Base-by-base conservation (phyloP, 495 filamentous ascomycete genomes). In the Penicillium argentinense region DNA sequence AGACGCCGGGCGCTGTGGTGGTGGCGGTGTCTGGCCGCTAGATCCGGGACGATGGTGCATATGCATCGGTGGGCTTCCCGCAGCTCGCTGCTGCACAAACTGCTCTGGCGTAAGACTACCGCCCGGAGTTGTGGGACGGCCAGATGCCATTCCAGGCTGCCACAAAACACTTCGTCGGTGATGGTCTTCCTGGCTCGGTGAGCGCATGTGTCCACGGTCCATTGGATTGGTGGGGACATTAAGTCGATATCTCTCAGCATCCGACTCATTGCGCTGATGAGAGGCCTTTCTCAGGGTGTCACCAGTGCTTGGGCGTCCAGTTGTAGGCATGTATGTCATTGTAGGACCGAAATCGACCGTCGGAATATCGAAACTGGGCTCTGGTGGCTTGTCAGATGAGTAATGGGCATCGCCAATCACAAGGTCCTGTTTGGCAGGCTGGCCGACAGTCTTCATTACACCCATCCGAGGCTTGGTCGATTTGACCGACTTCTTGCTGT, bases 311-410 rank as follows among this genome's bases (percentile, higher is more conserved):
- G 74, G 59, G 39, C 71, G 62, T 49, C 68, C 52, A 17, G 69
- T 68, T 30, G 64, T 62, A 37, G 86, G 86, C 56, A 87, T 84
- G 44, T 84, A 72, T 1, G 71, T 66, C 61, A 81, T 66, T 2
- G 92, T 97, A 13, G 82, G 89, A 0, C 92, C 92, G 63, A 97
- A 97, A 59, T 97, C 87, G 47, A 97, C 78, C 7, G 71, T 67
- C 2, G 90, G 89, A 45, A 95, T 86, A 36, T 83, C 77, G 16
- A 77, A 45, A 45, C 64, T 71, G 59, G 56, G 29, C 45, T 63
- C 43, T 40, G 52, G 29, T 33, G 51, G 47, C 40, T 60, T 63
- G 24, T 71, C 65, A 13, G 69, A 53, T 21, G 68, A 57, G 44
- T 84, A 86, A 42, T 64, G 77, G 45, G 73, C 70, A 63, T 86